Percentiles rank a stretch among this genome's conserved stretches.
Evolutionary conservation across 306 rosid genomes (phyloP).

Genomic region (Pterocarpus macrocarpus): DNA sequence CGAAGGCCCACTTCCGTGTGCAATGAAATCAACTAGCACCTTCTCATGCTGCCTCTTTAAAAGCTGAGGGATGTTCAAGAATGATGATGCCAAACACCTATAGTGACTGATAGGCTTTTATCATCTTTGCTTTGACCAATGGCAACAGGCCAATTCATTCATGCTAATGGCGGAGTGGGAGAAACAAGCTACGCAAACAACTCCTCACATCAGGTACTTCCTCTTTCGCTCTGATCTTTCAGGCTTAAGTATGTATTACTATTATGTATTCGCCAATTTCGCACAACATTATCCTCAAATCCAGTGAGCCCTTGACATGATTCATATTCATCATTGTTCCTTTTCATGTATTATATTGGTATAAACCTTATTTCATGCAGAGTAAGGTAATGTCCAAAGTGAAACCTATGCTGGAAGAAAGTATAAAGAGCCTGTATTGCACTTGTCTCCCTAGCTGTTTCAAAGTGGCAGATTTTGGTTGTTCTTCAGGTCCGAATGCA

Average conservation of each 20-base stretch:
- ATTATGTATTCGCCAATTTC: too few species aligned
- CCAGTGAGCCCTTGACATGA: not conserved
- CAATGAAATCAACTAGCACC: not conserved
- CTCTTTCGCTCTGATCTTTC: not conserved
- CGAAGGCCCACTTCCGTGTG: not conserved
- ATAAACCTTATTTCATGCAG: not conserved
- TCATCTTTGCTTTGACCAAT: conserved; percentile 5
- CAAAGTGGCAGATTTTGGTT: conserved; percentile 61
- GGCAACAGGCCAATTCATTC: not conserved
- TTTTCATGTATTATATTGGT: not conserved
- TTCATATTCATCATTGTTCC: not conserved
- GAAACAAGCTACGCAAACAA: conserved; percentile 47
- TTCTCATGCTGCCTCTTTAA: not conserved
- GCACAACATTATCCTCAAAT: not conserved
- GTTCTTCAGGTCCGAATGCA: conserved; percentile 58
- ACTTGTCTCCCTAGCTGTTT: conserved; percentile 31
- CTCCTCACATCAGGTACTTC: conserved; percentile 30
- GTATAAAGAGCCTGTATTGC: conserved; percentile 24
- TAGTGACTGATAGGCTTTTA: not conserved
- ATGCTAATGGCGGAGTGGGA: conserved; percentile 35
- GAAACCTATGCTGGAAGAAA: conserved; percentile 43
- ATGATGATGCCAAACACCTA: too few species aligned
- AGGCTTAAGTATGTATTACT: not conserved
- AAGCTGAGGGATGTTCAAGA: not conserved
- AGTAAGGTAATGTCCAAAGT: conserved; percentile 12